Base-by-base conservation (phyloP, 176 grass and related monocot genomes). In the Saccharum officinarum region DNA sequence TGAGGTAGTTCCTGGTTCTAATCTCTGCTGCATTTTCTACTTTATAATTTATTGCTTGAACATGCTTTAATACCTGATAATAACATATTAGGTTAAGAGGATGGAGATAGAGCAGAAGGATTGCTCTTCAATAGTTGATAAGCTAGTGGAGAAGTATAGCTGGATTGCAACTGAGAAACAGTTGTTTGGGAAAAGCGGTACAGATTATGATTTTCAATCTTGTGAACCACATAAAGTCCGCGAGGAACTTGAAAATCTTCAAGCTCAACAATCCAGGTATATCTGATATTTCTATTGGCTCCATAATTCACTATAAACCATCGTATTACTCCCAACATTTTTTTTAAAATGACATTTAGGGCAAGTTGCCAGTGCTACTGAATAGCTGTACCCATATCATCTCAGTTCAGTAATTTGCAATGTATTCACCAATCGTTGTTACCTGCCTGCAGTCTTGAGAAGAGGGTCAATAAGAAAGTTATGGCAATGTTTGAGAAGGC, bases 401-500 rank as follows among this genome's bases (percentile, higher is more conserved):
- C n/a, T 73, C 40, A 78, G 55, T 33, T 72, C 3, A 47, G 76
- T 73, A 82, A 65, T 83, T 80, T 86, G 41, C 79, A 59, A 72
- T 64, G 17, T 10, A 69, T 69, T 10, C 25, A 74, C 41, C 8
- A 59, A 34, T 85, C 41, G 30, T 69, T 50, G 61, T 85, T 75
- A 34, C 80, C 71, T 89, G 6, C 86, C 77, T 92, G 73, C 86
- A 99, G 97, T 84, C 92, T 99, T 76, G 93, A 99, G 97, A 99
- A 99, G 82, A 96, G 97, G 76, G 86, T 99, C 33, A 99, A 99
- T 86, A 99, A 99, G 76, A 99, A 99, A 85, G 97, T 99, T 52
- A 96, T 99, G 92, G 88, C 90, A 31, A 96, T 99, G 93, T 99
- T 99, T 92, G 97, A 99, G 80, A 99, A 96, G 81, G 97, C 97